Base-by-base conservation (phyloP, 1,284 basidiomycete genomes). In the Coniferiporia sulphurascens region DNA sequence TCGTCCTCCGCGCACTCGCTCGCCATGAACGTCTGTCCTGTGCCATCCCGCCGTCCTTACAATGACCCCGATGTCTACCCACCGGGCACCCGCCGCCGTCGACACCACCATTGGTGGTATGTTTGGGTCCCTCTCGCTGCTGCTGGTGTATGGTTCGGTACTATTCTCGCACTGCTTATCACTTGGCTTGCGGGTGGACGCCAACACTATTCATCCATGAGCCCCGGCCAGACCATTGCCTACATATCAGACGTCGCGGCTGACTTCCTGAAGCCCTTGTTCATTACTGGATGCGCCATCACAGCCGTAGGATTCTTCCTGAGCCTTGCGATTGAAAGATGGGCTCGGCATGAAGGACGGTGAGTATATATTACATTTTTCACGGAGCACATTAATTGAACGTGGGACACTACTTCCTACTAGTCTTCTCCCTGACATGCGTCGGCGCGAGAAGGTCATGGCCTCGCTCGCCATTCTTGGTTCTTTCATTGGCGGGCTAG, bases 191-290 rank as follows among this genome's bases (percentile, higher is more conserved):
- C 76, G 6, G 70, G 72, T 9, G 80, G 81, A 22, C 66, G 74
- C 21, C 83, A 79, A 8, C 73, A 74, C 60, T 84, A 83, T 63
- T 72, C 74, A 4, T 73, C 78, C 19, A 70, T 74, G 70, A 21
- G 21, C 9, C n/a, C 27, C 15, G 78, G 84, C 36, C 80, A 80
- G 38, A 72, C 69, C 4, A 82, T 90, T 55, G 83, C 84, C 10
- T 89, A 86, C 70, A 89, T 90, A 53, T 89, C 86, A 21, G 87
- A 90, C 66, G 72, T 90, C 36, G 88, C 85, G 19, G 88, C 87
- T 21, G 79, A 79, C 64, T 75, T 78, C 48, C 73, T 91, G 36
- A 89, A 90, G 67, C 88, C 88, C 5, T 75, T 91, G 34, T 91
- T 91, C 67, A 74, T 90, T 48, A 73, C 76, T 7, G 82, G 82